phyloP scores from a whole-genome alignment of 192 early-diverging fungal genomes.

The Entomortierella chlamydospora region DNA sequence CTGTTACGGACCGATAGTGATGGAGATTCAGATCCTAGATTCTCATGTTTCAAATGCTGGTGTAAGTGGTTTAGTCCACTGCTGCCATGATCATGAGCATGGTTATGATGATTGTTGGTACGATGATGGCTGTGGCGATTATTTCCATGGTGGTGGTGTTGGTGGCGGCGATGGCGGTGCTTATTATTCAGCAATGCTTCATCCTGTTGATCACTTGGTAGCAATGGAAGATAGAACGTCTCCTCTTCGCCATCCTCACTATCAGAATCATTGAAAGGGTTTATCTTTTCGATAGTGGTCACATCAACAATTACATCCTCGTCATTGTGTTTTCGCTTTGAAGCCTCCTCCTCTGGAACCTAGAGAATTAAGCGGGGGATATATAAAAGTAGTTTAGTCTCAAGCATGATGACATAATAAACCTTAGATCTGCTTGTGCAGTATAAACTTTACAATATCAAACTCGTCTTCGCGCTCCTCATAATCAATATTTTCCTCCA shows the following conservation, averaged over 20 bases:
- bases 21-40: neutral
- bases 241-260: slow-evolving; percentile 60
- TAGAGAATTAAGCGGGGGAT: neutral
- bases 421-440: no score
- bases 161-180: slow-evolving; percentile 19
- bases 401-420: no score
- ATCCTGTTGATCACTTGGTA: slow-evolving; percentile 44
- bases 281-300: slow-evolving; percentile 59
- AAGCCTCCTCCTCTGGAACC: slow-evolving; percentile 57
- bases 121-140: neutral
- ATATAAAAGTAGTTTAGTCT: no score
- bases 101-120: neutral
- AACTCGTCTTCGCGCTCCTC: slow-evolving; percentile 94
- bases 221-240: slow-evolving; percentile 58
- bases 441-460: slow-evolving; percentile 70
- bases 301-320: slow-evolving; percentile 64
- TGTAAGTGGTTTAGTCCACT: neutral
- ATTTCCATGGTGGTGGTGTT: neutral
- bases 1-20: neutral
- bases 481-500: slow-evolving; percentile 97
- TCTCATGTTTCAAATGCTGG: neutral
- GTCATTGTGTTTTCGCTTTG: slow-evolving; percentile 56
- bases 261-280: slow-evolving; percentile 62
- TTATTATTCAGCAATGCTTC: slow-evolving; percentile 26
- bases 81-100: slow-evolving; percentile 3